These are phyloP conservation scores for Discostella stelligera DNA, from an alignment of 352 stramenopile species.

Conservation along the genomic window DNA sequence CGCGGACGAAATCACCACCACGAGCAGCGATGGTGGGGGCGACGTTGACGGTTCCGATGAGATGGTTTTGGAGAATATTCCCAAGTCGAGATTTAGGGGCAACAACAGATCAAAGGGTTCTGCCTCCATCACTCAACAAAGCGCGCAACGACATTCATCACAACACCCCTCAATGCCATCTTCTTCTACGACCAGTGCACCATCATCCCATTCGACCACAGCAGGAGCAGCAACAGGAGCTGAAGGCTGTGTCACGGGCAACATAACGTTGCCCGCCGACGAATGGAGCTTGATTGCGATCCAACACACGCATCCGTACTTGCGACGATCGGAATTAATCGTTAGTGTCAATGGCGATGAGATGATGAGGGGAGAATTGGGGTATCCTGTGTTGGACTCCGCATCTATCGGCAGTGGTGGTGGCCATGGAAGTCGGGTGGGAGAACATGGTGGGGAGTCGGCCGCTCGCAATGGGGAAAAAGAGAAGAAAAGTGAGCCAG, in stretches of 20 bases:
- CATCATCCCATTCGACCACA: slow-evolving; percentile 16
- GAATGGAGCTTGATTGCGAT: slow-evolving; percentile 77
- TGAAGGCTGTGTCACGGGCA: slow-evolving; percentile 32
- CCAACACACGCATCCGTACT: slow-evolving; percentile 79
- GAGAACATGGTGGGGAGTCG: not conserved
- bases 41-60: not conserved
- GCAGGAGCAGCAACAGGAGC: slow-evolving; percentile 13
- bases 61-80: slow-evolving; percentile 1
- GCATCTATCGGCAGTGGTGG: slow-evolving; percentile 11
- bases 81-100: not conserved
- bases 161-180: not conserved
- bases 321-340: slow-evolving; percentile 74
- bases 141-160: not conserved
- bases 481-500: not conserved
- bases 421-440: not conserved
- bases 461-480: not conserved
- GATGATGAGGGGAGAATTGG: slow-evolving; percentile 65
- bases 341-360: slow-evolving; percentile 75
- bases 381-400: slow-evolving; percentile 65
- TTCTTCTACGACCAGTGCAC: not conserved
- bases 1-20: not conserved
- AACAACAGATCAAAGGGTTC: not conserved
- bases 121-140: not conserved
- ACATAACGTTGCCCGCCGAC: slow-evolving; percentile 52
- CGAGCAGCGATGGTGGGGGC: not conserved